phyloP scores from a whole-genome alignment of 495 filamentous ascomycete genomes.

The Penicillium ochrochloron region DNA sequence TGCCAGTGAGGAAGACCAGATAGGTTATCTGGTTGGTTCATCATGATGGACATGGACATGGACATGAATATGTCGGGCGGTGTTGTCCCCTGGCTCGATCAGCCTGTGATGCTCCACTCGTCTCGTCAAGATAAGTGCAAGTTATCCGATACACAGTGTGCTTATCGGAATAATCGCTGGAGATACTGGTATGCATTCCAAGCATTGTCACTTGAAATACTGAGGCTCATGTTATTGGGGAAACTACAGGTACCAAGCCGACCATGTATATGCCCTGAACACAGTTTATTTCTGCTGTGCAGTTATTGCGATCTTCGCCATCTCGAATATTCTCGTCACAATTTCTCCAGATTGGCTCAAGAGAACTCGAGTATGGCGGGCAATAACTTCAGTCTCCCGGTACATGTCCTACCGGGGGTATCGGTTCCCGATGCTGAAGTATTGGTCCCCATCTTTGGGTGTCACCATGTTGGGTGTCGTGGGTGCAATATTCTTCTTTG shows the following conservation, averaged over 20 bases:
- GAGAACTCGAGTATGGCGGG: constrained; percentile 29
- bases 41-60: constrained; percentile 30
- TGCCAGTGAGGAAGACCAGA: background rate
- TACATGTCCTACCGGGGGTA: constrained; percentile 35
- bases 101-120: constrained; percentile 55
- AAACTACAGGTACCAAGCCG: constrained; percentile 52
- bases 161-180: constrained; percentile 51
- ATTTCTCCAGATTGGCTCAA: constrained; percentile 31
- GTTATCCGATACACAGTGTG: constrained; percentile 50
- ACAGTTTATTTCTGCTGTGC: constrained; percentile 55
- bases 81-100: constrained; percentile 46
- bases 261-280: constrained; percentile 55
- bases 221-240: constrained; percentile 12
- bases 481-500: constrained; percentile 34
- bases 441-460: constrained; percentile 34
- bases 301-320: constrained; percentile 50
- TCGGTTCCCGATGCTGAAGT: constrained; percentile 19
- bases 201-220: background rate
- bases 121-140: constrained; percentile 50
- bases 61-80: constrained; percentile 14
- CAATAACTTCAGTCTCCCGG: constrained; percentile 28
- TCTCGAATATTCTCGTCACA: constrained; percentile 36
- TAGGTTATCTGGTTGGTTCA: background rate
- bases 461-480: constrained; percentile 29
- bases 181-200: constrained; percentile 47